Conservation (phyloP, 306 rosid genomes). For the Vigna trinervia region DNA sequence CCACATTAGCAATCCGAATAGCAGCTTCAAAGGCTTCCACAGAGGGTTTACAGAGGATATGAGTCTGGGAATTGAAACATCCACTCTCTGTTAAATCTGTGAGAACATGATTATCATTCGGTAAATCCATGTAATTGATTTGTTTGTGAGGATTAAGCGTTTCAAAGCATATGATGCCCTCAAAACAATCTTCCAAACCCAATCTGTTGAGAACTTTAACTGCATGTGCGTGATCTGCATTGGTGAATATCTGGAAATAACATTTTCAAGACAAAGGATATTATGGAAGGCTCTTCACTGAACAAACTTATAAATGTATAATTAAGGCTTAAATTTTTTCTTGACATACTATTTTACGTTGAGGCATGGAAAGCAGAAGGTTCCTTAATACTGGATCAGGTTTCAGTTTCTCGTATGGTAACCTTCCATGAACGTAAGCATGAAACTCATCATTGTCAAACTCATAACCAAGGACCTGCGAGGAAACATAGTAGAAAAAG, state of each 20-base stretch:
- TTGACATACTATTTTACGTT: constrained; percentile 77
- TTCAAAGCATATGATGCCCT: constrained; percentile 85
- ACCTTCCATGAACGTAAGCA: constrained; percentile 73
- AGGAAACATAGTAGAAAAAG: constrained; percentile 5
- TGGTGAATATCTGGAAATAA: constrained; percentile 77
- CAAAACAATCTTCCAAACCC: constrained; percentile 85
- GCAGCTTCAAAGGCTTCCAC: constrained; percentile 75
- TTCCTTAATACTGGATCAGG: constrained; percentile 76
- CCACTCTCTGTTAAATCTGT: constrained; percentile 13
- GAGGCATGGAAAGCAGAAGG: constrained; percentile 87
- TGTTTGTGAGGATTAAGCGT: constrained; percentile 73
- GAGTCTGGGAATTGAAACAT: constrained; percentile 38
- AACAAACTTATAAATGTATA: constrained; percentile 1
- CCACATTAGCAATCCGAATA: constrained; percentile 62
- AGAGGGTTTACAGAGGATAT: constrained; percentile 79
- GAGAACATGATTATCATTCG: constrained; percentile 6
- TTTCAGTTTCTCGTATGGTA: constrained; percentile 75
- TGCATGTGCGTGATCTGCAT: constrained; percentile 77
- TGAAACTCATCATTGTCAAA: constrained; percentile 82
- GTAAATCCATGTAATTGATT: constrained; percentile 2
- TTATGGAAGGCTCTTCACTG: not conserved
- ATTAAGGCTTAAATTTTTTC: not conserved
- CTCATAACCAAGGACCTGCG: constrained; percentile 73
- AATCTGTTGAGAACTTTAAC: constrained; percentile 65
- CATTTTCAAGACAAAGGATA: constrained; percentile 24